Base-by-base conservation (phyloP, 306 rosid species). In the Cercis canadensis region DNA sequence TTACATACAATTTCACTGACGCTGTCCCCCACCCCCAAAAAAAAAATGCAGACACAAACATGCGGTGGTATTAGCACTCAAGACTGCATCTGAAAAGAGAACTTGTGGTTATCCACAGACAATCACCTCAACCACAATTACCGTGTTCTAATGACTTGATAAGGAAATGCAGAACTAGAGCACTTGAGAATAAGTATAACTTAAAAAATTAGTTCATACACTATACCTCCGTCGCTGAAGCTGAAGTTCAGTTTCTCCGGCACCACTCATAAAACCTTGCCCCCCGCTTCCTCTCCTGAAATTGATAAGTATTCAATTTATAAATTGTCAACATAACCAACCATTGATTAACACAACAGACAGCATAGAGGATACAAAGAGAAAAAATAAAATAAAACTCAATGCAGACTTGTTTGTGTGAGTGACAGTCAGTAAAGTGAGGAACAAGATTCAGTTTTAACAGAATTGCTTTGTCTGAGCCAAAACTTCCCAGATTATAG, bases 161-260 rank as follows among this genome's bases (percentile, higher is more conserved):
- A 32, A 63, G 33, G 55, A 74, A 66, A 44, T 14, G 43, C 36
- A 73, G 18, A 69, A 69, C 55, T 32, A 58, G 14, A 78, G 73
- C 10, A 16, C 58, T 57, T 15, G 36, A 51, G 46, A 54, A 75
- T 50, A 47, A 56, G 61, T 44, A 31, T 54, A 72, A 47, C 68
- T 59, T 40, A 62, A 78, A 75, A 74, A 57, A 61, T 64, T 12
- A 61, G 68, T 41, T 66, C 44, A 11, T 24, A 55, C n/a, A 33
- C 49, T 50, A 43, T 81, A 94, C 99, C 99, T 94, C 78, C 91
- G 82, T 33, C 96, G 85, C 75, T 94, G 97, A 79, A 94, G 99
- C 69, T 94, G 96, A 80, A 91, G 96, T 79, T 94, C 97, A 58
- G 96, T 91, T 85, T 94, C 97, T 87, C 97, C 97, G n/a, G 97